These are phyloP conservation scores for Gryganskiella cystojenkinii DNA, from an alignment of 192 early-diverging fungal genomes.

Conservation along the genomic window DNA sequence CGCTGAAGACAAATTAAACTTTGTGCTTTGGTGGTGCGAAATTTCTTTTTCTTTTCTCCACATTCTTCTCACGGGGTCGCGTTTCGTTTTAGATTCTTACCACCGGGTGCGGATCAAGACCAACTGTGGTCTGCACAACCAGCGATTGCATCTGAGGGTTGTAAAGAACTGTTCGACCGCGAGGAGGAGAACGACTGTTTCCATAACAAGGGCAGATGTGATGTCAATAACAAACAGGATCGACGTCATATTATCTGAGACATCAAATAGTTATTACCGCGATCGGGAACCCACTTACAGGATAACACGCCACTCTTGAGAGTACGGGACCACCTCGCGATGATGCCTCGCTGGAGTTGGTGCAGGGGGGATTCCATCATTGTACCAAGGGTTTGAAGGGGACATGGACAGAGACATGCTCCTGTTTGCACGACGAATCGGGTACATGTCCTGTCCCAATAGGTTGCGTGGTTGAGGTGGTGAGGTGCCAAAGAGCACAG, in stretches of 20 bases:
- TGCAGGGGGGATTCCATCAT: not conserved
- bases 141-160: slow-evolving; percentile 66
- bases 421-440: slow-evolving; percentile 29
- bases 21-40: no score
- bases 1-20: no score
- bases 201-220: not conserved
- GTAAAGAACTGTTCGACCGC: slow-evolving; percentile 73
- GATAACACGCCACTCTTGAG: slow-evolving; percentile 66
- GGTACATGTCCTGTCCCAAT: slow-evolving; percentile 5
- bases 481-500: slow-evolving; percentile 19
- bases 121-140: slow-evolving; percentile 57
- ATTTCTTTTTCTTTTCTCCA: not conserved
- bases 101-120: slow-evolving; percentile 29
- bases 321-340: slow-evolving; percentile 64
- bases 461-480: slow-evolving; percentile 23
- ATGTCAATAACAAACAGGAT: not conserved
- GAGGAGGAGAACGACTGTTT: slow-evolving; percentile 27
- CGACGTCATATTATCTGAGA: not conserved
- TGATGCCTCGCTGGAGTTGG: slow-evolving; percentile 13
- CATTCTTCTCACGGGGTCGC: not conserved
- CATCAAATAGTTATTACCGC: not conserved
- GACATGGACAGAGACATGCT: slow-evolving; percentile 47
- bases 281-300: slow-evolving; percentile 46
- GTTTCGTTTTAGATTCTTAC: not conserved
- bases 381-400: slow-evolving; percentile 20